Base-by-base conservation (phyloP, 371 early-diverging fungal species). In the Zychaea mexicana region DNA sequence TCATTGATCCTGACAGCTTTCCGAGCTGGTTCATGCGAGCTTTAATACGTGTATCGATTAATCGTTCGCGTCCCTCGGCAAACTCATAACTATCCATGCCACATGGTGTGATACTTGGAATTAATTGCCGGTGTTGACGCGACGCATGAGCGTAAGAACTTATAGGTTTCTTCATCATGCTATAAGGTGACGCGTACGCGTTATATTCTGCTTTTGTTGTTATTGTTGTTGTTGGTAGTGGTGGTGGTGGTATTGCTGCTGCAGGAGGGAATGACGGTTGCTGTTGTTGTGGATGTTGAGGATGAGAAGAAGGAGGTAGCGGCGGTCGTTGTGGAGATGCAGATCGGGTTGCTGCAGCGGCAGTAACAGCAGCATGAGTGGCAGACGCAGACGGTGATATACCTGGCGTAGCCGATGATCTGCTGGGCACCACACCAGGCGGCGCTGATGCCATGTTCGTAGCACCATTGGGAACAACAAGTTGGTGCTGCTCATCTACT, bases 1-100 rank as follows among this genome's bases (percentile, higher is more conserved):
- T 59, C 22, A 79, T 45, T 47, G 71, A 73, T 27, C 72, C 71
- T 5, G 79, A 73, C 15, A 76, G 19, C 28, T 75, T 78, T 61
- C 93, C 92, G 22, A 95, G 81, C 71, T 92, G 93, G 28, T 77
- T 59, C 38, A 94, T 91, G 52, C 97, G 89, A 65, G 89, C 82
- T 46, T 85, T 77, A 46, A 94, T 84, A 8, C 92, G 85, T 3
- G 81, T 76, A 12, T 81, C 68, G 30, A 94, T 74, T 22, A 85
- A 77, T 31, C 85, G 83, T 60, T 97, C 93, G 15, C 93, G 88
- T 73, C 94, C 94, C 38, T 84, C 73, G 0, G 88, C 71, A 59
- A 96, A 65, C 0, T 83, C 82, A 22, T 86, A 74, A 9, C 92
- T 89, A 70, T 96, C 96, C 26, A 94, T 64, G 30, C 92, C 94